Base-by-base conservation (phyloP, 1,284 basidiomycete genomes). In the Malassezia furfur region DNA sequence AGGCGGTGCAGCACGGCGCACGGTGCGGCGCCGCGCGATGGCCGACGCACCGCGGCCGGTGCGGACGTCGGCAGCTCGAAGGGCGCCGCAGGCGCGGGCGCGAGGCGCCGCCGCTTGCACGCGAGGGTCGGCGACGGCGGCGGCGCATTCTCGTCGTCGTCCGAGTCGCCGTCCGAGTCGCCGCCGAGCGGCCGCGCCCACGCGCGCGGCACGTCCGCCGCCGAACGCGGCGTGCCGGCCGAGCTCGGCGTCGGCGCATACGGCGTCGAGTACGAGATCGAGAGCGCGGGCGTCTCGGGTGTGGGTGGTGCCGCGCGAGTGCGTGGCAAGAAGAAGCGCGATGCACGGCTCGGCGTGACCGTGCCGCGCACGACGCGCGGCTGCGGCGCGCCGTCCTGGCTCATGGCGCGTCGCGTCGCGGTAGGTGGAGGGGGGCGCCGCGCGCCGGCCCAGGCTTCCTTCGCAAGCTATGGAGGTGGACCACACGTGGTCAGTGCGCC, bases 321-420 rank as follows among this genome's bases (percentile, higher is more conserved):
- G 17, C 50, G 43, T 9, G 55, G 55, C 35, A 52, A 25, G 19
- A 57, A 57, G 21, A 57, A 57, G n/a, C 46, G 50, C 46, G 55
- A 48, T 8, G 55, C 55, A 15, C 55, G 44, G n/a, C 55, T 39
- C n/a, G 55, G 55, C 30, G 55, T 48, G 12, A 57, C 55, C 15
- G 41, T 50, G 32, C 55, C 50, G 10, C 50, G 55, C 28, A 52
- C 55, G 14, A 47, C 44, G 17, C 49, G 49, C 21, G 36, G 14
- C n/a, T n/a, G 28, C 36, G 36, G 15, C 28, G 21, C n/a, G 31
- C n/a, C 31, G 31, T 15, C 28, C 15, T 40, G 21, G 37, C 39
- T 17, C 45, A 19, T 47, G 5, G 17, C 48, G 19, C 21, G 40
- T 11, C 46, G 32, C 37, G 37, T 28, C 25, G 37, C 30, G 30